Evolutionary conservation across 805 yeast genomes (phyloP).

Genomic region (Cyberlindnera saturnus): DNA sequence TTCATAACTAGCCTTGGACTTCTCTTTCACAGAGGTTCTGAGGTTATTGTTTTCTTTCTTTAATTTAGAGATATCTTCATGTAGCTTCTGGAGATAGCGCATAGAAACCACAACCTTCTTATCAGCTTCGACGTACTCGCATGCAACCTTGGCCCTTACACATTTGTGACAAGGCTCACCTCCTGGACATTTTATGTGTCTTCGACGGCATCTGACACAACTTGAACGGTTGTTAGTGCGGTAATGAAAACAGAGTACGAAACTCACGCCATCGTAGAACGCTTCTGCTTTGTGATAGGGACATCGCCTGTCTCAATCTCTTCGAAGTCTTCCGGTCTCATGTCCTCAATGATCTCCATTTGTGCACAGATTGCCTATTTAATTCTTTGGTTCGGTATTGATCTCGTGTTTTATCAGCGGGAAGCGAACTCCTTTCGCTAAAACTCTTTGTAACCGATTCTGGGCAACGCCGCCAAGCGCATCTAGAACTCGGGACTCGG

Average conservation of each 20-base stretch:
- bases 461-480: no score
- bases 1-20: not conserved
- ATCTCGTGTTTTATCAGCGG: conserved; percentile 1
- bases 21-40: conserved; percentile 28
- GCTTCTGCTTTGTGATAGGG: conserved; percentile 17
- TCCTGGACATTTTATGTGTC: conserved; percentile 76
- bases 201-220: conserved; percentile 61
- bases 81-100: conserved; percentile 60
- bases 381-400: not conserved
- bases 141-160: conserved; percentile 43
- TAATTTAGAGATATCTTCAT: conserved; percentile 57
- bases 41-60: conserved; percentile 61
- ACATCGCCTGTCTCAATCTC: conserved; percentile 6
- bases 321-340: conserved; percentile 4
- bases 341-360: not conserved
- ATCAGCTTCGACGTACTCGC: conserved; percentile 70
- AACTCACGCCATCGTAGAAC: conserved; percentile 20
- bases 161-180: conserved; percentile 71
- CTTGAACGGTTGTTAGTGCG: conserved; percentile 3
- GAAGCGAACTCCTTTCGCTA: conserved; percentile 4
- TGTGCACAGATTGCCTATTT: not conserved
- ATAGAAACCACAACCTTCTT: conserved; percentile 68
- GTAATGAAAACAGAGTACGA: not conserved
- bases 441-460: no score
- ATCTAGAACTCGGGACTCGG: no score